Evolutionary conservation across 1,284 basidiomycete species (phyloP), one percentile per base, ranked within the genome.

Genomic region (Irpex lacteus): DNA sequence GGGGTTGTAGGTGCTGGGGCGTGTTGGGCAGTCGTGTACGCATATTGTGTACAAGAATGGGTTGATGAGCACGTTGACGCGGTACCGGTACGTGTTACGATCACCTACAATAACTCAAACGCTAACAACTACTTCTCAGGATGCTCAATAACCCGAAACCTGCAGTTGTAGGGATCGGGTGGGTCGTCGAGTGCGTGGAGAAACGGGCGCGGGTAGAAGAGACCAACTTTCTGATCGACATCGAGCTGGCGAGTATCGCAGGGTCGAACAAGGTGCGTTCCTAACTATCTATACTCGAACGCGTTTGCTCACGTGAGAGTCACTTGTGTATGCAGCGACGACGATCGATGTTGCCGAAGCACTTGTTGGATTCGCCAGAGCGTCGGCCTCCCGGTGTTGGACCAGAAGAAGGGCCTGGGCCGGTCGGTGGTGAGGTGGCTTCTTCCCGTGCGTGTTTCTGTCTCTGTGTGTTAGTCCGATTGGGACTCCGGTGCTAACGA

Each of bases 11-110:
- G 82, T 89, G 32, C 75, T 89, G 67, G 77, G 80, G 38, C 81
- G 86, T 26, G 85, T 89, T 1, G 88, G 88, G n/a, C 85, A 90
- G 77, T 89, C 85, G 4, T 91, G 92, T 70, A 97, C 95, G 0
- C 96, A 98, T 75, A 88, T 98, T 65, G 86, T 98, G 15, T 98
- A 86, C 77, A 98, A 97, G 81, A 91, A 93, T 64, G 96, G 96
- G 1, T 76, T 87, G 60, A 84, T 86, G 68, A 89, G 90, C 59
- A 98, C 95, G 0, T 72, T 95, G 19, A 84, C 84, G 32, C 88
- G 88, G 66, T 95, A 91, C 72, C 81, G 86, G 92, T 87, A 69
- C 70, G 78, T 72, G 21, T 9, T 57, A 32, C 50, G 6, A 1
- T 54, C 26, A 15, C 7, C 68, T 13, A 61, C 26, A 6, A 5